Base-by-base conservation (phyloP, 2,329 filamentous ascomycete species). In the Sarocladium oryzae region DNA sequence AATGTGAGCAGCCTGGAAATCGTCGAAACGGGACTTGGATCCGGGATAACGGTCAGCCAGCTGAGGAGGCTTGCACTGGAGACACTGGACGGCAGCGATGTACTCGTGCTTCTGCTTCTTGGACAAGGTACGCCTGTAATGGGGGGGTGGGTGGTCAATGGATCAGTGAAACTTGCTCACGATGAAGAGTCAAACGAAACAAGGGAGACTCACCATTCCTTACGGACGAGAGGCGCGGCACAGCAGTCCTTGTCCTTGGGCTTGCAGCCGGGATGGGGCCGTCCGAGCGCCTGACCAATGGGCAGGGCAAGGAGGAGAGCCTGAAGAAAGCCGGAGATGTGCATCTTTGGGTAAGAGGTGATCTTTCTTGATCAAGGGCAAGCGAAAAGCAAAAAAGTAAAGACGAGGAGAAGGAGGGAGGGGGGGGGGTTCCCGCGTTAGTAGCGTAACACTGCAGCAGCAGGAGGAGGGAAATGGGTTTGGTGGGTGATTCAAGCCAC, bases 1-100 rank as follows among this genome's bases (percentile, higher is more conserved):
- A 26, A 61, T 60, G 28, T 63, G 60, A n/a, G 58, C 55, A 8
- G 57, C 57, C 36, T 57, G 51, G 35, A 61, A 62, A 37, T 62
- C 60, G 13, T 62, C 60, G 16, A 55, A 63, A 2, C 59, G 57
- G 20, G 55, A 57, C 50, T 54, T 56, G 16, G 58, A 55, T 4
- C 55, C 58, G 2, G 54, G 40, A 36, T 58, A 58, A 33, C 55
- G 26, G 32, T 43, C 21, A 11, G 53, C 52, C 10, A 54, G 52
- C 41, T 51, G 46, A 2, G 60, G 54, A 9, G 59, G 55, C 37
- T 52, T 55, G 4, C 20, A 40, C 30, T 56, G 54, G 2, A 62
- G 55, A 28, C 60, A 61, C 32, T 58, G 52, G 26, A 61, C 58
- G 3, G 60, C 58, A 21, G 35, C 24, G 16, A 61, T 60, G 51